Percentiles rank a stretch among this genome's conserved stretches.
phyloP scores from a whole-genome alignment of 2,329 filamentous ascomycete genomes.

The Chrysoporthe austroafricana region DNA sequence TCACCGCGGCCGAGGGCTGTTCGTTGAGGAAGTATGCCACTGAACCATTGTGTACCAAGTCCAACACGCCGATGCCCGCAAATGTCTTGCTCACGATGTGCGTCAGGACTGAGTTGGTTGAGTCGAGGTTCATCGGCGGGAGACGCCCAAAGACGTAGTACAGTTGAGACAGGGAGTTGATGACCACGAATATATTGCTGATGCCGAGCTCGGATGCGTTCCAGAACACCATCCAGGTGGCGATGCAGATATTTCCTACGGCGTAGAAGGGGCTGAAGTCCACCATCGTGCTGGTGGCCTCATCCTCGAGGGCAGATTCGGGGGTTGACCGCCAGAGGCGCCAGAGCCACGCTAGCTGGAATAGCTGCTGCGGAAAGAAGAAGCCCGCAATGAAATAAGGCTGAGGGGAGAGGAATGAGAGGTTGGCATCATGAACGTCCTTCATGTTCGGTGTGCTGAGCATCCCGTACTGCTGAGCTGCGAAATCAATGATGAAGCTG shows the following conservation, averaged over 20 bases:
- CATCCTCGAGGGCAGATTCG: constrained; percentile 41
- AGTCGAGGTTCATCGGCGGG: constrained; percentile 52
- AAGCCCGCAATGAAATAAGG: constrained; percentile 63
- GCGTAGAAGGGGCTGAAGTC: constrained; percentile 59
- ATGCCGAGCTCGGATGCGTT: constrained; percentile 54
- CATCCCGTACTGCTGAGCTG: constrained; percentile 63
- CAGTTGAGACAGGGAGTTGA: constrained; percentile 60
- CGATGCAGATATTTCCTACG: constrained; percentile 62
- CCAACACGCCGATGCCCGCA: constrained; percentile 62
- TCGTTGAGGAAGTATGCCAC: constrained; percentile 58
- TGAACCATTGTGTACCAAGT: constrained; percentile 61
- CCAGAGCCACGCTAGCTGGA: constrained; percentile 62
- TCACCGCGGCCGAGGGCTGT: constrained; percentile 49
- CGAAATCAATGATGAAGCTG: constrained; percentile 61
- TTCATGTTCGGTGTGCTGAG: constrained; percentile 61
- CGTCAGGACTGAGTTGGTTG: constrained; percentile 57
- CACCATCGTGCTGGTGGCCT: constrained; percentile 52
- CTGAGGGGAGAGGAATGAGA: constrained; percentile 62
- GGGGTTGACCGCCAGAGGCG: constrained; percentile 54
- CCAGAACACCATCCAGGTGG: constrained; percentile 67
- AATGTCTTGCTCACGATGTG: constrained; percentile 63
- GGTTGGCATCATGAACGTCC: constrained; percentile 59
- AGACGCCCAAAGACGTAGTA: constrained; percentile 56
- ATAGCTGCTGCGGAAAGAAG: constrained; percentile 64
- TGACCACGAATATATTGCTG: constrained; percentile 58